Evolutionary conservation across 108 stramenopile genomes (phyloP).

Genomic region (Poteriospumella lacustris): DNA sequence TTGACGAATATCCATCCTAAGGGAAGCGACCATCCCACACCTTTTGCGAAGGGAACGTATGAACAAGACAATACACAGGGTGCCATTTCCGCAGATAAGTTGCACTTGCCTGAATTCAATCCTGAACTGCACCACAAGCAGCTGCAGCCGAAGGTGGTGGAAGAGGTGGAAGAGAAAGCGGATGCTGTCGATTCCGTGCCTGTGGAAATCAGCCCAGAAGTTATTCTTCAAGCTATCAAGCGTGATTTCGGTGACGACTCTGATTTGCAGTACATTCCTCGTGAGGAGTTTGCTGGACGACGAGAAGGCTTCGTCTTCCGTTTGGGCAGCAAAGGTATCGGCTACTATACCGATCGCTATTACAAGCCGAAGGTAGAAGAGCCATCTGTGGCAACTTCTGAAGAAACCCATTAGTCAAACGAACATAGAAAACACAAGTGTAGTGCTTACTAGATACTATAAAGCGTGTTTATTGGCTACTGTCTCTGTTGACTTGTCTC

Average conservation of each 20-base stretch:
- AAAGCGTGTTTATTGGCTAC: too few species aligned
- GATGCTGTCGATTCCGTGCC: too few species aligned
- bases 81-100: background rate
- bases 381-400: background rate
- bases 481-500: too few species aligned
- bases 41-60: slow-evolving; percentile 22
- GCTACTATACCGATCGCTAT: slow-evolving; percentile 17
- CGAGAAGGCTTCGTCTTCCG: slow-evolving; percentile 20
- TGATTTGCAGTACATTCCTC: background rate
- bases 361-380: background rate
- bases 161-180: too few species aligned
- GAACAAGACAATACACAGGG: background rate
- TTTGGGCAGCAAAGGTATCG: slow-evolving; percentile 3
- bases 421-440: too few species aligned
- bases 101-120: too few species aligned
- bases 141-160: too few species aligned
- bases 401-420: background rate
- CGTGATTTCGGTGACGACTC: background rate
- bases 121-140: too few species aligned
- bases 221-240: too few species aligned
- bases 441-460: too few species aligned
- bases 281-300: slow-evolving; percentile 2
- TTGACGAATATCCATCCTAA: slow-evolving; percentile 5
- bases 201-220: too few species aligned
- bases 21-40: slow-evolving; percentile 26